phyloP scores from a whole-genome alignment of 805 yeast genomes.

The Barnettozyma populi region DNA sequence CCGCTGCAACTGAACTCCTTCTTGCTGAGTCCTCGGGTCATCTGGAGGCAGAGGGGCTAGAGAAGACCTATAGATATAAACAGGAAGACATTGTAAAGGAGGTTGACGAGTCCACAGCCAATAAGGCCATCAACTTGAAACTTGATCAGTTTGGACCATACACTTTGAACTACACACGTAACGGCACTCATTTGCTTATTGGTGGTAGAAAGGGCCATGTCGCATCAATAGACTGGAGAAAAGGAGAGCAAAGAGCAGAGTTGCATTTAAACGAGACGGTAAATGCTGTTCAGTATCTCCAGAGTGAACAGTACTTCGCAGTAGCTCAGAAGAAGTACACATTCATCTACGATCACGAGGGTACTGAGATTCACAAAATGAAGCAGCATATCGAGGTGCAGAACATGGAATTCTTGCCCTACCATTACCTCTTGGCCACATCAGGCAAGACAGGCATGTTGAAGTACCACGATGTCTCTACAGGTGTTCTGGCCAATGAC shows the following conservation, averaged over 20 bases:
- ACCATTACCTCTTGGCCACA: constrained; percentile 80
- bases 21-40: constrained; percentile 81
- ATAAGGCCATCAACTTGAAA: constrained; percentile 68
- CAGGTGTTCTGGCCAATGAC: constrained; percentile 83
- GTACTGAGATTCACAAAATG: constrained; percentile 86
- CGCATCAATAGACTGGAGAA: constrained; percentile 94
- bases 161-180: constrained; percentile 70
- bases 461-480: constrained; percentile 92
- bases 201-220: constrained; percentile 94
- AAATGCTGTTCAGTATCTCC: constrained; percentile 83
- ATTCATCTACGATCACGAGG: constrained; percentile 85
- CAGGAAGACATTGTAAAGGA: constrained; percentile 73
- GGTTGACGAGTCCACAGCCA: constrained; percentile 73
- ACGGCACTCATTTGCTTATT: constrained; percentile 78
- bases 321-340: constrained; percentile 95
- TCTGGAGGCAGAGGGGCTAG: constrained; percentile 92
- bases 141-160: constrained; percentile 86
- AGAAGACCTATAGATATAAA: constrained; percentile 76
- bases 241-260: constrained; percentile 77
- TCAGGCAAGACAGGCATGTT: constrained; percentile 88
- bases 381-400: constrained; percentile 87
- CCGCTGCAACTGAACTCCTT: constrained; percentile 81
- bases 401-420: constrained; percentile 81
- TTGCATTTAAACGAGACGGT: constrained; percentile 84
- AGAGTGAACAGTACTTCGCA: constrained; percentile 90